Conservation (phyloP, 768 basidiomycete species). For the Termitomyces sp. region DNA sequence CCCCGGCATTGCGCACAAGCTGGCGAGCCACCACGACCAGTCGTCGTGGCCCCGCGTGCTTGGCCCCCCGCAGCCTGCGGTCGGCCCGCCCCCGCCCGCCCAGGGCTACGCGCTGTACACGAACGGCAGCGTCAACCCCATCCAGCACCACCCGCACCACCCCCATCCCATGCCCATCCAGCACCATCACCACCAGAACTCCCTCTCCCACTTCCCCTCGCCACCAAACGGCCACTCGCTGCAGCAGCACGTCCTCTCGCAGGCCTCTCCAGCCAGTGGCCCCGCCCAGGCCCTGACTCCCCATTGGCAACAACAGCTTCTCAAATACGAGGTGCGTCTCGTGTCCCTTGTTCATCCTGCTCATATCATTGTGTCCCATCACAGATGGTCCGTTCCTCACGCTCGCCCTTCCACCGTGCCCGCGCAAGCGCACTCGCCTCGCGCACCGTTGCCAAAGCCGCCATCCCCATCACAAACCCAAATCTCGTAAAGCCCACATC, state of each 20-base stretch:
- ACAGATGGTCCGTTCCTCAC: conserved; percentile 80
- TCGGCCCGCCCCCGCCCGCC: conserved; percentile 65
- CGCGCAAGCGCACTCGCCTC: conserved; percentile 94
- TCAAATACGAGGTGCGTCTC: conserved; percentile 83
- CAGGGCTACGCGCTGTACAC: conserved; percentile 77
- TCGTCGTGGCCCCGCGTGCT: conserved; percentile 63
- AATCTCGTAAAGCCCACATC: conserved; percentile 57
- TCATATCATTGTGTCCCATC: conserved; percentile 18
- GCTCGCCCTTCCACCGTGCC: conserved; percentile 91
- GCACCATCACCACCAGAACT: conserved; percentile 79
- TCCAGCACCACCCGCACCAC: conserved; percentile 63
- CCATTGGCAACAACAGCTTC: conserved; percentile 92
- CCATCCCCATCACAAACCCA: conserved; percentile 91
- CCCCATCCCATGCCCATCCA: conserved; percentile 52
- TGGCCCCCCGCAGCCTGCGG: conserved; percentile 46
- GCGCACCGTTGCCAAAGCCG: conserved; percentile 80
- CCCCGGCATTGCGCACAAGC: conserved; percentile 75
- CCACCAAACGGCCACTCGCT: conserved; percentile 70
- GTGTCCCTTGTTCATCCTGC: conserved; percentile 11
- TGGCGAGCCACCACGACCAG: conserved; percentile 74
- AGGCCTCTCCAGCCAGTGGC: conserved; percentile 55
- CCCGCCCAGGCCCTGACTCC: conserved; percentile 65
- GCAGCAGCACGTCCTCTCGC: conserved; percentile 52
- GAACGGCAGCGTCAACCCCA: conserved; percentile 58
- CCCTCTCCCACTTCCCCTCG: conserved; percentile 73